Conservation (phyloP, 2,329 filamentous ascomycete species). For the Ophiostoma pallidulum region DNA sequence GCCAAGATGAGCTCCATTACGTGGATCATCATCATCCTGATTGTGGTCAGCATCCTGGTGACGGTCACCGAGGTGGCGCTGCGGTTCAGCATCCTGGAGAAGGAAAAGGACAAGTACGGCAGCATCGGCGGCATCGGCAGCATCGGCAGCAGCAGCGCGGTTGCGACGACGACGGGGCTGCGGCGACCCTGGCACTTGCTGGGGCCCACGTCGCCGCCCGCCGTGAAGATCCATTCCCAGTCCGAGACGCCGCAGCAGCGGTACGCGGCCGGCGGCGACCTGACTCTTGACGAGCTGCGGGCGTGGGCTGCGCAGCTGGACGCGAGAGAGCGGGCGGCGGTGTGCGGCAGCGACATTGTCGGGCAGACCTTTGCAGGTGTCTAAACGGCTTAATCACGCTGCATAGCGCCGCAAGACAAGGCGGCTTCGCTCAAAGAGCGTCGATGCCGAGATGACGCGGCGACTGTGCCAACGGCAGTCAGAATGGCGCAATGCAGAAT, state of each 20-base stretch:
- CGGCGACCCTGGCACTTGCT: too few relatives aligned
- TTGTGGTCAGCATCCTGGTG: conserved; percentile 81
- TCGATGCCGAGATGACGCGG: too few relatives aligned
- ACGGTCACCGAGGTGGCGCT: conserved; percentile 84
- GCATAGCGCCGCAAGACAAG: too few relatives aligned
- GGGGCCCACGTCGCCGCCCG: background rate
- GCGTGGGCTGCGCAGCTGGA: conserved; percentile 16
- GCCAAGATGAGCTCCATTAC: conserved; percentile 94
- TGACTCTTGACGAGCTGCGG: conserved; percentile 17
- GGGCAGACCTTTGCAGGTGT: conserved; percentile 19
- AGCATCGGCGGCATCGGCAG: background rate
- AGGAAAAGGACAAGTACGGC: conserved; percentile 26
- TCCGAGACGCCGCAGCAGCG: background rate
- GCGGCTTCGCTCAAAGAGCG: too few relatives aligned
- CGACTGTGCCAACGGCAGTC: too few relatives aligned
- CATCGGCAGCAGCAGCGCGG: background rate
- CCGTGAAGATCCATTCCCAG: too few relatives aligned
- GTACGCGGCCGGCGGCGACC: conserved; percentile 1
- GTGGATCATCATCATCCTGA: conserved; percentile 96
- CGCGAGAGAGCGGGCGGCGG: conserved; percentile 14
- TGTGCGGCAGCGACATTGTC: conserved; percentile 17
- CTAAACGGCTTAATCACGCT: too few relatives aligned
- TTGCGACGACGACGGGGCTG: background rate
- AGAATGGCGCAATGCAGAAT: too few relatives aligned
- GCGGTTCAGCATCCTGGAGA: conserved; percentile 65